phyloP scores from a whole-genome alignment of 116 monocot genomes.

The Dioscorea cayenensis region DNA sequence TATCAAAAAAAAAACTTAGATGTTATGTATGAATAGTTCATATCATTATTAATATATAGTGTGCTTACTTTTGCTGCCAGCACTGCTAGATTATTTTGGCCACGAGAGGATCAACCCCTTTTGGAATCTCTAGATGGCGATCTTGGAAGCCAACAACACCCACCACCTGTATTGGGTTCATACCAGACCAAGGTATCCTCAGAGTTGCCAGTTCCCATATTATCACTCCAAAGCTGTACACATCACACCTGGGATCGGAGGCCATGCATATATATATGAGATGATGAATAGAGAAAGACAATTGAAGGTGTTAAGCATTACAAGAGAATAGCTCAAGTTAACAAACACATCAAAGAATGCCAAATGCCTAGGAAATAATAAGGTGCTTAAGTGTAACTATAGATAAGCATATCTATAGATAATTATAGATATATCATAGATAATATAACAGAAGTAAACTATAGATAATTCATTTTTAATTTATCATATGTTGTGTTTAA shows the following conservation, averaged over 20 bases:
- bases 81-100: constrained; percentile 82
- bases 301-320: too few relatives aligned
- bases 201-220: constrained; percentile 98
- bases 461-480: constrained; percentile 96
- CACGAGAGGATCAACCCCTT: constrained; percentile 84
- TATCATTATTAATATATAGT: too few relatives aligned
- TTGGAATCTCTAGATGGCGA: constrained; percentile 90
- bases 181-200: constrained; percentile 92
- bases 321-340: too few relatives aligned
- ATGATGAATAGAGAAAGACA: too few relatives aligned
- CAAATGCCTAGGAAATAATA: too few relatives aligned
- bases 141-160: constrained; percentile 97
- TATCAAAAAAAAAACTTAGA: too few relatives aligned
- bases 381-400: not conserved
- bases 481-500: too few relatives aligned
- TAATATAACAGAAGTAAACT: too few relatives aligned
- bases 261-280: too few relatives aligned
- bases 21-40: not conserved
- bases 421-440: too few relatives aligned
- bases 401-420: too few relatives aligned
- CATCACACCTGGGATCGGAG: constrained; percentile 70
- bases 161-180: constrained; percentile 99
- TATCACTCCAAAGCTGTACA: constrained; percentile 97
- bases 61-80: constrained; percentile 95
- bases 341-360: too few relatives aligned